A percentile compares a stretch with the other conserved stretches of the same genome.
Evolutionary conservation across 2,329 filamentous ascomycete species (phyloP).

Genomic region (Fusarium sp.): DNA sequence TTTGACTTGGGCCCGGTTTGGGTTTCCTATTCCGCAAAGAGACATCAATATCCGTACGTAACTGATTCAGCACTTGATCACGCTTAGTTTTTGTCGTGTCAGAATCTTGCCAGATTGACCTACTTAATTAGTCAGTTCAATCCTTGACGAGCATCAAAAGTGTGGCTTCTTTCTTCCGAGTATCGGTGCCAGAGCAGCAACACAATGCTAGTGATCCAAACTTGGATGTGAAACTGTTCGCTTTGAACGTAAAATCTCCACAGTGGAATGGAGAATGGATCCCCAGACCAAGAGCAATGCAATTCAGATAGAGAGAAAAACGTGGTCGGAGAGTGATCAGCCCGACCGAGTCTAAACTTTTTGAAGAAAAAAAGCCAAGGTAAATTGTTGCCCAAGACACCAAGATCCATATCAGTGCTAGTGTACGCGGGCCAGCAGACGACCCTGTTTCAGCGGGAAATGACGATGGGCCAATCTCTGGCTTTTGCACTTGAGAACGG

Average conservation of each 20-base stretch:
- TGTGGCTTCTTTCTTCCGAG: not conserved
- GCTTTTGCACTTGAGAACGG: constrained; percentile 21
- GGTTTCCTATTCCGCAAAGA: not conserved
- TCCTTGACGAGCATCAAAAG: not conserved
- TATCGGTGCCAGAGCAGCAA: not conserved
- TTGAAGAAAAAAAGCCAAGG: not conserved
- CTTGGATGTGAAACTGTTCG: not conserved
- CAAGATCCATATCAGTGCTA: constrained; percentile 23
- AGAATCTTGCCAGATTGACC: constrained; percentile 10
- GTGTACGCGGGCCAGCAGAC: constrained; percentile 42
- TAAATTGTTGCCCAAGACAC: constrained; percentile 15
- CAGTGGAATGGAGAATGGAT: constrained; percentile 23
- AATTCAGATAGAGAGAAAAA: constrained; percentile 8
- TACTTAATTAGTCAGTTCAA: constrained; percentile 5
- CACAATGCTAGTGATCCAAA: not conserved
- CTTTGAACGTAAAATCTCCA: not conserved
- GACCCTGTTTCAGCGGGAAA: constrained; percentile 49
- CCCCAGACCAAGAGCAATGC: constrained; percentile 9
- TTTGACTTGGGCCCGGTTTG: not conserved
- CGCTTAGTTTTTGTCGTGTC: constrained; percentile 16
- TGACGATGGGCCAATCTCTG: constrained; percentile 47
- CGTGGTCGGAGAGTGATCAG: constrained; percentile 25
- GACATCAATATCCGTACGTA: constrained; percentile 2
- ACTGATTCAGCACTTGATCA: constrained; percentile 11
- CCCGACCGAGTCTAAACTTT: constrained; percentile 18